These are phyloP conservation scores for Hygrocybe punicea DNA, from an alignment of 768 basidiomycete species.

Conservation along the genomic window DNA sequence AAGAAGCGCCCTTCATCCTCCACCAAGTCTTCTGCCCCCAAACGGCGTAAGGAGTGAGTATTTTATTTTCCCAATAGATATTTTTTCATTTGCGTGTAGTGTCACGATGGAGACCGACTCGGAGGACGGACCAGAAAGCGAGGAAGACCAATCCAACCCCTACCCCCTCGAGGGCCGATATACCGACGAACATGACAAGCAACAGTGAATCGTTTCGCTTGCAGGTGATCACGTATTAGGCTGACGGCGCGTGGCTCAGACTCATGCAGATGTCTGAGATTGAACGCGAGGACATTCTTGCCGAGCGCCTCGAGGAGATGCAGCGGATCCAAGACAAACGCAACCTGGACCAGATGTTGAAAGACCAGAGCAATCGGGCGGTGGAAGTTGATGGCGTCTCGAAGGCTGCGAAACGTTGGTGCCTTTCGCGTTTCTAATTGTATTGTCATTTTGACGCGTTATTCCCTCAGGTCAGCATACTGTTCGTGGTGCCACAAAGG, in stretches of 20 bases:
- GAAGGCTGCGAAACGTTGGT: conserved; percentile 75
- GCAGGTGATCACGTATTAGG: conserved; percentile 23
- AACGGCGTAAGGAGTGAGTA: conserved; percentile 75
- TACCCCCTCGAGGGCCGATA: conserved; percentile 94
- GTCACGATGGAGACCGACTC: conserved; percentile 42
- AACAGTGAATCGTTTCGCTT: conserved; percentile 54
- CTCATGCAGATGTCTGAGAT: conserved; percentile 79
- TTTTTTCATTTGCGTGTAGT: not conserved
- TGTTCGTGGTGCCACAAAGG: conserved; percentile 69
- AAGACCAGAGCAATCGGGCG: conserved; percentile 52
- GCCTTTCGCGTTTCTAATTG: conserved; percentile 1
- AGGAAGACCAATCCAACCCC: conserved; percentile 42
- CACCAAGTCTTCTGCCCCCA: conserved; percentile 42
- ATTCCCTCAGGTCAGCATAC: conserved; percentile 63
- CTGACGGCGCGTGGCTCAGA: conserved; percentile 42
- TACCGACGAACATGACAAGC: conserved; percentile 76
- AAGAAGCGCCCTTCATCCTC: conserved; percentile 48
- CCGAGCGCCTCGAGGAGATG: conserved; percentile 75
- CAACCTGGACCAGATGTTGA: conserved; percentile 70
- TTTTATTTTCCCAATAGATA: too few relatives aligned
- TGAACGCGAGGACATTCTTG: conserved; percentile 83
- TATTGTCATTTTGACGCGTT: not conserved
- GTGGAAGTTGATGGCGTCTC: conserved; percentile 57
- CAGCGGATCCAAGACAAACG: conserved; percentile 69
- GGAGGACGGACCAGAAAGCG: conserved; percentile 38